Base-by-base conservation (phyloP, 805 yeast genomes). In the Kodamaea neixiangensis region DNA sequence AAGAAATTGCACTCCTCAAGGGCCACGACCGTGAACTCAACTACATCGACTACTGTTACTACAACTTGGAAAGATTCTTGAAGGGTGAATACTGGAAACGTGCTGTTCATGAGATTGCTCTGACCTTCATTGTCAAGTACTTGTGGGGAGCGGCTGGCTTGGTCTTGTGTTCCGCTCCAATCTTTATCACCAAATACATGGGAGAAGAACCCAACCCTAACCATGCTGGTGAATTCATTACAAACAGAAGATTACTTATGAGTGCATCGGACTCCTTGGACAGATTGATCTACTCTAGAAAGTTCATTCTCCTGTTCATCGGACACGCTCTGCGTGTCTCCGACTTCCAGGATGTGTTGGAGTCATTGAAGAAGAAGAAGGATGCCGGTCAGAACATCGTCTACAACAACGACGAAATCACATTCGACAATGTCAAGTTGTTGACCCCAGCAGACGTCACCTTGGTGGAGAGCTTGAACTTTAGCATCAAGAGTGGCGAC, bases 101-200 rank as follows among this genome's bases (percentile, higher is more conserved):
- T 71, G 85, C 93, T 22, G 66, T 87, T 20, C 93, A 91, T 68
- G 91, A 91, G 62, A 80, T 89, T 58, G 87, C 93, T 1, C 94
- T 93, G 58, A 89, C 87, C 46, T 92, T 91, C 60, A 83, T 90
- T 48, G 92, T 92, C 54, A 92, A 92, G 70, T 92, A 92, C 68
- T 82, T 90, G 45, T 87, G 97, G 92, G 98, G 98, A 54, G 98
- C 97, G 2, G 89, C 94, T 29, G 98, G 98, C 9, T 77, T 92
- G 53, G 81, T 85, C 0, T 75, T 92, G 44, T 92, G 97, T 68
- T 84, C 97, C 2, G 83, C 92, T 2, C 97, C 98, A 5, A 87
- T 91, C 2, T 92, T 92, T 64, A 80, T 83, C 61, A 74, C 77
- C 53, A 75, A 82, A 47, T 79, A 81, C 48, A 68, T 75, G 54